Base-by-base conservation (phyloP, 2,329 filamentous ascomycete species). In the Chaetomium sp. region DNA sequence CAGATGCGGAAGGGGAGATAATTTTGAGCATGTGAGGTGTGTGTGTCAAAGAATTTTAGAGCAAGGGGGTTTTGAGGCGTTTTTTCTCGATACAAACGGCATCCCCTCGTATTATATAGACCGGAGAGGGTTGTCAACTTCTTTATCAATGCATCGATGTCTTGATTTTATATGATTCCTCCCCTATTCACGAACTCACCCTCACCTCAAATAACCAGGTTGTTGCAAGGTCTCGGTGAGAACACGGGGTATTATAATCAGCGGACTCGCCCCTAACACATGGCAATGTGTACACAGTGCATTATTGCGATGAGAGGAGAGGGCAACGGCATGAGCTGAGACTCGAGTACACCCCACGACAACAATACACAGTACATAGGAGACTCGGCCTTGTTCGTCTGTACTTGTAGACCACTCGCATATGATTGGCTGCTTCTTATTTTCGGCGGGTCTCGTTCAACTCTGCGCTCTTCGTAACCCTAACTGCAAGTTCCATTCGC, bases 1-100 rank as follows among this genome's bases (percentile, higher is more conserved):
- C 91, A 97, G 77, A 96, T 98, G 85, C 87, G 93, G 64, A 87
- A 93, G 72, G 93, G 93, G 51, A 85, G 82, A 74, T 88, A 31
- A 55, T 54, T 16, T 33, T 10, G 7, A 8, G 35, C 4, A 55
- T 58, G 25, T 16, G 21, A 29, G n/a, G 31, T 45, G 50, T 21
- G 35, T 12, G 8, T 12, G 47, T 29, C 25, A 13, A 5, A 5
- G 31, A n/a, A 23, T 21, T 9, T 9, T 50, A 13, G 16, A 13
- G 38, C 5, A 29, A 33, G 25, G 55, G 33, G 1, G 23, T 27
- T n/a, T 29, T 16, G 27, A 19, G 35, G 38, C 38, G 38, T 42
- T 42, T 13, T 54, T 12, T 51, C 29, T 9, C 19, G 21, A 38
- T 54, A 33, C 61, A 54, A 57, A 47, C 29, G 51, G 31, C 12